These are phyloP conservation scores for Syncephalastrum racemosum DNA, from an alignment of 371 early-diverging fungal species.

Conservation along the genomic window DNA sequence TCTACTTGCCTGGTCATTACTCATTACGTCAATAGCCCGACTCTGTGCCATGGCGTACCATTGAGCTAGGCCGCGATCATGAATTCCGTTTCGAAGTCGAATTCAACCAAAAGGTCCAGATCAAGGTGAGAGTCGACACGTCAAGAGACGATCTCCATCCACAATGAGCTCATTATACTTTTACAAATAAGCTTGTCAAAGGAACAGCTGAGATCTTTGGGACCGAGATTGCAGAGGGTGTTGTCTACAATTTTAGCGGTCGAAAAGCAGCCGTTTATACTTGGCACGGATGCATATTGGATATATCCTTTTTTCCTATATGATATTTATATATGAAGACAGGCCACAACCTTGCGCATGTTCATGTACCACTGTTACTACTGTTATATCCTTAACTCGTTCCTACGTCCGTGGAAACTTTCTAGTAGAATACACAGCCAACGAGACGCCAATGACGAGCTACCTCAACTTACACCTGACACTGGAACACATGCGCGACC, in stretches of 20 bases:
- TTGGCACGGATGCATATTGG: slow-evolving; percentile 88
- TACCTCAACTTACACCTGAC: slow-evolving; percentile 89
- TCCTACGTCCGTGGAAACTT: slow-evolving; percentile 63
- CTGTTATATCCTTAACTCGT: slow-evolving; percentile 19
- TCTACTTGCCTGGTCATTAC: background rate
- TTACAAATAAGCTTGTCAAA: slow-evolving; percentile 50
- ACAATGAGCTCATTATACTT: no score
- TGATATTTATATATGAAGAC: background rate
- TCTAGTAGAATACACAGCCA: slow-evolving; percentile 83
- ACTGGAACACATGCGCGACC: slow-evolving; percentile 74
- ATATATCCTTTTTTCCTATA: slow-evolving; percentile 46
- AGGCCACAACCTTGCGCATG: background rate
- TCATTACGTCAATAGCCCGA: slow-evolving; percentile 16
- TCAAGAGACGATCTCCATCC: background rate
- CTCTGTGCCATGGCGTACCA: slow-evolving; percentile 22
- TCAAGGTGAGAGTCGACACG: slow-evolving; percentile 47
- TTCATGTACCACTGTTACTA: background rate
- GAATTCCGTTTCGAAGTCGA: slow-evolving; percentile 83
- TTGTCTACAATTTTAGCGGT: slow-evolving; percentile 76
- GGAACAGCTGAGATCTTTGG: slow-evolving; percentile 94
- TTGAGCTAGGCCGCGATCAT: slow-evolving; percentile 58
- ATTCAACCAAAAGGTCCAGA: slow-evolving; percentile 38
- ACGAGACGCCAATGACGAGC: slow-evolving; percentile 92
- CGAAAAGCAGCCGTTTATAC: slow-evolving; percentile 91
- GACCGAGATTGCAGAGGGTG: slow-evolving; percentile 80